Percentiles rank a stretch among this genome's conserved stretches.
Conservation (phyloP, 1,139 yeast species). For the Geotrichum phurueaensis region DNA sequence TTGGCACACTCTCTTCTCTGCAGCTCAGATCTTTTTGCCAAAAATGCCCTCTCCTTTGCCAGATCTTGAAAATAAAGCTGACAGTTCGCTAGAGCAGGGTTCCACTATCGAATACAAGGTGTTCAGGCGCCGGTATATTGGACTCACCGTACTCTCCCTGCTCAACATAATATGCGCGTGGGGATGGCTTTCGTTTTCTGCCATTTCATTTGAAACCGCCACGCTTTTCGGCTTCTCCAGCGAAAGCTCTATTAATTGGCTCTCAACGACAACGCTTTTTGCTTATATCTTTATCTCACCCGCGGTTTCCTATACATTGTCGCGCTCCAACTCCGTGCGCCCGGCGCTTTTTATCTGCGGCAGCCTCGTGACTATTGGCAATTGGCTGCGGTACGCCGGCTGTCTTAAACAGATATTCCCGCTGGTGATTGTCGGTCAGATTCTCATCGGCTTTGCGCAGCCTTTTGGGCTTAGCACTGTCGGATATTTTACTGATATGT, state of each 20-base stretch:
- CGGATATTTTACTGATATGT: conserved; percentile 34
- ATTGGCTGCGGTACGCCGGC: conserved; percentile 36
- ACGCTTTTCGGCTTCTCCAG: conserved; percentile 27
- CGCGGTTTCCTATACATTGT: conserved; percentile 26
- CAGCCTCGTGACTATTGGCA: conserved; percentile 29
- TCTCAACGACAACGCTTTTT: conserved; percentile 34
- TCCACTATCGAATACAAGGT: conserved; percentile 20
- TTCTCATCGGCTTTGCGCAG: conserved; percentile 36
- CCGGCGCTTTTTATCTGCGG: conserved; percentile 29
- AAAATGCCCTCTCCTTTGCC: background rate
- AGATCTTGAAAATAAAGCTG: background rate
- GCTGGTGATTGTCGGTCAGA: conserved; percentile 34
- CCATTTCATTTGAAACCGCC: conserved; percentile 29
- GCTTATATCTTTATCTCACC: conserved; percentile 32
- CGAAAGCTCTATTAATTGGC: conserved; percentile 36
- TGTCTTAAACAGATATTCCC: conserved; percentile 27
- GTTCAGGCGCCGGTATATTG: conserved; percentile 35
- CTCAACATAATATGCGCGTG: conserved; percentile 34
- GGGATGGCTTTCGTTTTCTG: conserved; percentile 37
- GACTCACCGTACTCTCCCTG: conserved; percentile 30
- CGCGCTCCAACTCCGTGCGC: conserved; percentile 23
- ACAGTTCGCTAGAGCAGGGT: background rate
- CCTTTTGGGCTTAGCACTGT: conserved; percentile 36
- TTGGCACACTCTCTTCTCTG: background rate
- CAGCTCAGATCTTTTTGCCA: background rate